These are phyloP conservation scores for Starmerella floricola DNA, from an alignment of 805 yeast species.

Conservation along the genomic window DNA sequence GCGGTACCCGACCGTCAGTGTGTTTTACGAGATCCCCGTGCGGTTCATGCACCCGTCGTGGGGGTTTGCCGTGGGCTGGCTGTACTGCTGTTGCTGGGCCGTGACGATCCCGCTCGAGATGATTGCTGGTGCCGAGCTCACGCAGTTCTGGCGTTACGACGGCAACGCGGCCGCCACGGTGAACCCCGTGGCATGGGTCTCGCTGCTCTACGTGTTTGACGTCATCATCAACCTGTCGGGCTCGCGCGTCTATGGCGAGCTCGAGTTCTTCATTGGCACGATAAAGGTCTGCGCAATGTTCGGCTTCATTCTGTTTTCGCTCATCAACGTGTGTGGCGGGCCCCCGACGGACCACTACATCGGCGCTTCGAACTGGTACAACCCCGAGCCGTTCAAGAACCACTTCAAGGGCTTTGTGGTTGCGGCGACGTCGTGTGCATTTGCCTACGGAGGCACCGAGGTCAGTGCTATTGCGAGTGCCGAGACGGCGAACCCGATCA, in stretches of 20 bases:
- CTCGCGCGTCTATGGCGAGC: conserved; percentile 52
- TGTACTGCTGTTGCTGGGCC: conserved; percentile 48
- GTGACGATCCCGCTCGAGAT: conserved; percentile 48
- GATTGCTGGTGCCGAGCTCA: conserved; percentile 46
- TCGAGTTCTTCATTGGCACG: conserved; percentile 48
- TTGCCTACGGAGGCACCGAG: conserved; percentile 63
- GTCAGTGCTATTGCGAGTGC: conserved; percentile 61
- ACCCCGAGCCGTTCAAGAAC: conserved; percentile 52
- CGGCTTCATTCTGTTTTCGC: conserved; percentile 48
- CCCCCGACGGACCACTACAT: conserved; percentile 46
- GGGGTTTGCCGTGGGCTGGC: conserved; percentile 61
- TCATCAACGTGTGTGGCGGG: conserved; percentile 46
- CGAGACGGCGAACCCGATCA: conserved; percentile 58
- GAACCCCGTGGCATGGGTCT: conserved; percentile 46
- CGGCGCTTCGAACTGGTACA: conserved; percentile 48
- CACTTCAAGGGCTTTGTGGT: conserved; percentile 54
- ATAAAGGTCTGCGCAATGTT: conserved; percentile 47
- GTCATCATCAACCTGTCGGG: conserved; percentile 42
- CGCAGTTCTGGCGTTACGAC: conserved; percentile 39
- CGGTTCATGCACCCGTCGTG: conserved; percentile 49
- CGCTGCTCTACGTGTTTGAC: conserved; percentile 43
- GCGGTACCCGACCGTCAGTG: conserved; percentile 43
- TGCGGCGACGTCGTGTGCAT: conserved; percentile 47
- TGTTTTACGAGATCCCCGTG: conserved; percentile 43
- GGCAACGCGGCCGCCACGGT: conserved; percentile 29